A percentile compares a stretch with the other conserved stretches of the same genome.
Evolutionary conservation across 371 early-diverging fungal genomes (phyloP).

Genomic region (Saksenaea oblongispora): DNA sequence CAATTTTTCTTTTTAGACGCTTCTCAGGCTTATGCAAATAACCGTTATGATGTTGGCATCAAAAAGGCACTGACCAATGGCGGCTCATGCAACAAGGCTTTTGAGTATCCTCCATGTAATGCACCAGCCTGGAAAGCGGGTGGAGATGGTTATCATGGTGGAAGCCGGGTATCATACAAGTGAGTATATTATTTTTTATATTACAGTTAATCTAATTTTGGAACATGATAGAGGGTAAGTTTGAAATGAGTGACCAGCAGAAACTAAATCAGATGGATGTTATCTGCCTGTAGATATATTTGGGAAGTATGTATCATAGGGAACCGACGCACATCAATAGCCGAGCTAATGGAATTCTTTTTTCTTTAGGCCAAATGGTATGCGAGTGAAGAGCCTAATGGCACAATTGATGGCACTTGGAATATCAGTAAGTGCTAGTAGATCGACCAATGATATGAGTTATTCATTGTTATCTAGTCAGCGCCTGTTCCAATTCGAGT

Average conservation of each 20-base stretch:
- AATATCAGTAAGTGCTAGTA: slow-evolving; percentile 27
- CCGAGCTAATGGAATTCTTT: not conserved
- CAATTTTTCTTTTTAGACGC: slow-evolving; percentile 26
- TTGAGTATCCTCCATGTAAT: slow-evolving; percentile 29
- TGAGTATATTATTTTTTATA: slow-evolving; percentile 19
- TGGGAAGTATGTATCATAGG: slow-evolving; percentile 34
- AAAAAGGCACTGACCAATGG: slow-evolving; percentile 24
- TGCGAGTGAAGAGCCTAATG: slow-evolving; percentile 22
- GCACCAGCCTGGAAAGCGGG: slow-evolving; percentile 40
- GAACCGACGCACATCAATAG: not conserved
- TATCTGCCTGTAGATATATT: slow-evolving; percentile 25
- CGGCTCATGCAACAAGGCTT: slow-evolving; percentile 24
- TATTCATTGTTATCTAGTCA: not conserved
- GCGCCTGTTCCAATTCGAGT: slow-evolving; percentile 7
- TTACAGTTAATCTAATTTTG: not conserved
- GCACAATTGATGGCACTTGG: slow-evolving; percentile 30
- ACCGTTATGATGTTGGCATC: slow-evolving; percentile 25
- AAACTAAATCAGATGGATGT: not conserved
- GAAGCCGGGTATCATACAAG: slow-evolving; percentile 50
- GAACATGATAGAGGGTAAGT: slow-evolving; percentile 25
- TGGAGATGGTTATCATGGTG: slow-evolving; percentile 36
- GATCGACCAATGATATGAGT: no score
- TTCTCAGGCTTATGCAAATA: slow-evolving; percentile 46
- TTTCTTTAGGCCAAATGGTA: slow-evolving; percentile 43
- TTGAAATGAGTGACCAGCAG: not conserved